Evolutionary conservation across 1,284 basidiomycete genomes (phyloP).

Genomic region (Laetiporus sulphureus): DNA sequence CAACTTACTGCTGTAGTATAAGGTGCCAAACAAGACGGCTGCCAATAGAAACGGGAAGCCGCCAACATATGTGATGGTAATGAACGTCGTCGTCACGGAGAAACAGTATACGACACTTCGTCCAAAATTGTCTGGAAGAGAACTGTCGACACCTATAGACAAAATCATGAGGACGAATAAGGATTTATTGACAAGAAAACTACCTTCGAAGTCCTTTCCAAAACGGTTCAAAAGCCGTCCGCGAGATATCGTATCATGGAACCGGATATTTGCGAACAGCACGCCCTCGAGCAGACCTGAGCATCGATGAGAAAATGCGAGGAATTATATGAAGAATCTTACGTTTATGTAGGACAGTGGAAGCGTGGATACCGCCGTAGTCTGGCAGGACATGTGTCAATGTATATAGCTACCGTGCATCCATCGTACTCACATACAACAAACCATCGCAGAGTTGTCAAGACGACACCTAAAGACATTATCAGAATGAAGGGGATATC

Average conservation of each 20-base stretch:
- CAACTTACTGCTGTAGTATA: constrained; percentile 65
- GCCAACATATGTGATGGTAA: constrained; percentile 78
- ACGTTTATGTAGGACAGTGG: constrained; percentile 66
- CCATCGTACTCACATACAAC: constrained; percentile 44
- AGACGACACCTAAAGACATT: constrained; percentile 42
- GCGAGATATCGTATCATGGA: constrained; percentile 89
- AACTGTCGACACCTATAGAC: constrained; percentile 71
- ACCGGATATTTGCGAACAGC: constrained; percentile 86
- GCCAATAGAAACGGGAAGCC: constrained; percentile 69
- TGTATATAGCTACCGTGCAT: background rate
- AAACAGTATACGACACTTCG: constrained; percentile 61
- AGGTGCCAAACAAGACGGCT: constrained; percentile 46
- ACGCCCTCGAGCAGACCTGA: constrained; percentile 75
- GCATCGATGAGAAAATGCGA: constrained; percentile 12
- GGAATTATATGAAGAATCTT: constrained; percentile 22
- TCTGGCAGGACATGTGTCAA: constrained; percentile 31
- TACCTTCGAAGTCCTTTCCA: constrained; percentile 90
- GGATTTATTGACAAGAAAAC: background rate
- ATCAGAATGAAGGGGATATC: background rate
- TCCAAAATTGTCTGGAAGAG: constrained; percentile 81
- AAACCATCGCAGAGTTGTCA: constrained; percentile 63
- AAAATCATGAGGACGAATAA: background rate
- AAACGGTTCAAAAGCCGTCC: constrained; percentile 86
- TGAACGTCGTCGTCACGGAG: constrained; percentile 56
- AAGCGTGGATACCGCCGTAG: constrained; percentile 64